Evolutionary conservation across 495 filamentous ascomycete species (phyloP), one percentile per base, ranked within the genome.

Genomic region (Tuber magnatum): DNA sequence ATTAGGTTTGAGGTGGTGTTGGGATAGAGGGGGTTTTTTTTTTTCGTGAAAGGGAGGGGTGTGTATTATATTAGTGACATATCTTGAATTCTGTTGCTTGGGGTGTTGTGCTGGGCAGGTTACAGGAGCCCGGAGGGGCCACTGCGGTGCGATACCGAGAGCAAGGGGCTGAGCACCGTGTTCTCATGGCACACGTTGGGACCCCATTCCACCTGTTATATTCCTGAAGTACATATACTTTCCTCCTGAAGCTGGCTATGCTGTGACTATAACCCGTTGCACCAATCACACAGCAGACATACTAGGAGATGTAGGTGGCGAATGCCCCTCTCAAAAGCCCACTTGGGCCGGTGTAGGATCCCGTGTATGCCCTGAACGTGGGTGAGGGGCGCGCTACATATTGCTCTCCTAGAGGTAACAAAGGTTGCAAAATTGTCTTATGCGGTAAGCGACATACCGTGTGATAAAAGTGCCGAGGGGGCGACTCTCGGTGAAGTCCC

Each of bases 1-100:
- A 99, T 84, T 99, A 97, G 89, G 70, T 32, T 74, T 44, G 39
- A 32, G 72, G 43, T 6, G 10, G 35, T 51, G 24, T n/a, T 70
- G 72, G 39, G 70, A 44, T 68, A 32, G 41, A 56, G 40, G 42
- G 61, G n/a, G n/a, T 65, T 72, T 41, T 41, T 56, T 28, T 61
- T 61, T 28, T 61, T 32, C 12, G 16, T 61, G n/a, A 16, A n/a
- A 32, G n/a, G 28, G 51, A 28, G n/a, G 51, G 51, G 12, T 28
- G n/a, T 32, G 51, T 61, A 32, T 61, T 61, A 0, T 61, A 61
- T 61, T 61, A 61, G 32, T 61, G n/a, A 14, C 51, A 61, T 61
- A 56, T 12, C 51, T 61, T 61, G 51, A 32, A 32, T 61, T 61
- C 28, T 14, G 51, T 16, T 61, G n/a, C 51, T 32, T 32, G n/a